Evolutionary conservation across 2,329 filamentous ascomycete genomes (phyloP), one percentile per base, ranked within the genome.

Genomic region (Laburnicola sp.): DNA sequence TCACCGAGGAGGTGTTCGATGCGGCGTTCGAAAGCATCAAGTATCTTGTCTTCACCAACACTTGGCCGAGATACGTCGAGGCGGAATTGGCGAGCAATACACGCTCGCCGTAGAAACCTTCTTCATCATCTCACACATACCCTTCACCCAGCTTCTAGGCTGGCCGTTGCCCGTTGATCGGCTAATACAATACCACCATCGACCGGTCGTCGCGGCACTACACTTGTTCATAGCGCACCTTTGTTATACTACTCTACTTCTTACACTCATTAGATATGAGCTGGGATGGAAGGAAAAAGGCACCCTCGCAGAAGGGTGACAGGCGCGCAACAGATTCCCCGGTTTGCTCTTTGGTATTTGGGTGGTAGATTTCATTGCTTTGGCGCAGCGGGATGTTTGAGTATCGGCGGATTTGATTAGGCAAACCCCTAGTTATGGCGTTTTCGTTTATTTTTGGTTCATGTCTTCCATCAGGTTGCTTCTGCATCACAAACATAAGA

Each of bases 1-100:
- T 73, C 40, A 66, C 60, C 4, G 65, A 66, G 2, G 60, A 67
- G 2, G 53, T 72, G 0, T 73, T 72, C 46, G 70, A 72, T 27
- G 51, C 65, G 1, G 70, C 70, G 6, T 72, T 65, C 34, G 69
- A 71, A 21, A 72, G 69, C 44, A 73, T 73, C 52, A 73, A 71
- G 48, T 72, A 71, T 31, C 63, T 73, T 3, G 64, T 73, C 26
- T 71, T 71, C 54, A 72, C 69, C 7, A 73, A 73, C 49, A 71
- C 70, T 1, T 73, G 70, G 70, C 69, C 70, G 23, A 53, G 69
- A 23, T 73, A 65, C 49, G 68, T 71, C 10, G 66, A 69, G 23
- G 64, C 64, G 6, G 68, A 72, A 54, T 53, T 70, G 53, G 47
- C 52, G 21, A 53, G 60, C 36, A 65, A 58, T 41, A 48, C 59